Evolutionary conservation across 176 grass and related monocot species (phyloP), one percentile per base, ranked within the genome.

Genomic region (Aechmea fasciata): DNA sequence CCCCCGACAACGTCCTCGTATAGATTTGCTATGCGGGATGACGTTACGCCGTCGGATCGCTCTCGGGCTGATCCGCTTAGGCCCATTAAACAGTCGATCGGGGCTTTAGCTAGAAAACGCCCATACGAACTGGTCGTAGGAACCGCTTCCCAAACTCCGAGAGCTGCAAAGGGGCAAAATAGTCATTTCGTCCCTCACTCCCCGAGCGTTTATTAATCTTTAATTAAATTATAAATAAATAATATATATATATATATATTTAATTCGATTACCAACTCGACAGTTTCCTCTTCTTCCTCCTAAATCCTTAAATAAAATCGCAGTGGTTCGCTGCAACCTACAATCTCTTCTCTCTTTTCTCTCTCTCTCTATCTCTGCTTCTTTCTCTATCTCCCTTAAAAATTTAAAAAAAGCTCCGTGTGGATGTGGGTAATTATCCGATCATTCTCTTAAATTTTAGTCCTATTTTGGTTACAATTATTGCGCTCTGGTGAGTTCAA

Each of bases 161-260:
- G 33, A 6, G 33, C 0, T 52, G 52, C 18, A 69, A 69, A 78
- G 63, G 75, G 69, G 66, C 66, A 78, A 78, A 52, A 70, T 11
- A 65, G 51, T 62, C 26, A 52, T 78, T 69, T 47, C 15, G 25
- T 25, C 10, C 47, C 49, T 50, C 26, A 41, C 33, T 41, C 33
- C 33, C 33, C 33, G 33, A 41, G 33, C 33, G 33, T 41, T 41
- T 6, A 41, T 41, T 41, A 41, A 41, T 41, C 33, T 41, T 41
- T 41, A 41, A 41, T 41, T 41, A 41, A 7, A 5, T 41, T 41
- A 41, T 41, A 6, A 41, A 41, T 7, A 41, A 41, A 41, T 7
- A 41, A 41, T 41, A 41, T 41, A 17, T 57, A 15, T 57, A 10
- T 61, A 41, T 41, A 41, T 41, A 17, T 57, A 15, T 57, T 18